These are phyloP conservation scores for Lecanicillium sp. DNA, from an alignment of 2,329 filamentous ascomycete genomes.

Conservation along the genomic window DNA sequence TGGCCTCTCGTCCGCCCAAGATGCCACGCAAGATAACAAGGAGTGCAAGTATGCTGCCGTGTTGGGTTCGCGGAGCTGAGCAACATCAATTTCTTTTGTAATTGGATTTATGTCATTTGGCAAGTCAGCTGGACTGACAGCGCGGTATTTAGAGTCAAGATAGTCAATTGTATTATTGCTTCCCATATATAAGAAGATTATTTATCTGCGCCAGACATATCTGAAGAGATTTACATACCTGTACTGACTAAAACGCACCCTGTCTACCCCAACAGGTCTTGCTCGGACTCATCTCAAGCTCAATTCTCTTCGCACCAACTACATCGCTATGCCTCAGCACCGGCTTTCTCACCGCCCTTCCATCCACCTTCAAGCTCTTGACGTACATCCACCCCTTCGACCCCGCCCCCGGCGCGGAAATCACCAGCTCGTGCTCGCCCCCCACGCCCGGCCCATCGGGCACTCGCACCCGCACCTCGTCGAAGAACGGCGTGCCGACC, in stretches of 20 bases:
- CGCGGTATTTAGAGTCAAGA: too few relatives aligned
- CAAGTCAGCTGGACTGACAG: too few relatives aligned
- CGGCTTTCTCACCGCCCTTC: conserved; percentile 26
- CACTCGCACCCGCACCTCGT: conserved; percentile 33
- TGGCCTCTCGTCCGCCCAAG: too few relatives aligned
- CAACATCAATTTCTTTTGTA: too few relatives aligned
- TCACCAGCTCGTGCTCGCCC: conserved; percentile 25
- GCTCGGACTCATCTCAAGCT: conserved; percentile 38
- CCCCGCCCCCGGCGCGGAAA: conserved; percentile 35
- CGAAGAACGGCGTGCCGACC: conserved; percentile 40
- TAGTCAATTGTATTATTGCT: too few relatives aligned
- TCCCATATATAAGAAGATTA: too few relatives aligned
- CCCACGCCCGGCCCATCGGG: conserved; percentile 23
- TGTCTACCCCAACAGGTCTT: conserved; percentile 23
- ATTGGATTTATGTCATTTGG: too few relatives aligned
- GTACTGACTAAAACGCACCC: conserved; percentile 9
- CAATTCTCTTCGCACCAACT: conserved; percentile 32
- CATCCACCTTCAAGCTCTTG: conserved; percentile 35
- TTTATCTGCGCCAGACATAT: too few relatives aligned
- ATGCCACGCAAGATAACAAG: too few relatives aligned
- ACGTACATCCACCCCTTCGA: conserved; percentile 31
- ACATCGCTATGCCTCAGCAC: conserved; percentile 35
- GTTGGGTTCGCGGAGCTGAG: too few relatives aligned
- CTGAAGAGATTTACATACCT: too few relatives aligned
- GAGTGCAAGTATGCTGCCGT: too few relatives aligned